These are phyloP conservation scores for Chytriomyces confervae DNA, from an alignment of 192 early-diverging fungal species.

Conservation along the genomic window DNA sequence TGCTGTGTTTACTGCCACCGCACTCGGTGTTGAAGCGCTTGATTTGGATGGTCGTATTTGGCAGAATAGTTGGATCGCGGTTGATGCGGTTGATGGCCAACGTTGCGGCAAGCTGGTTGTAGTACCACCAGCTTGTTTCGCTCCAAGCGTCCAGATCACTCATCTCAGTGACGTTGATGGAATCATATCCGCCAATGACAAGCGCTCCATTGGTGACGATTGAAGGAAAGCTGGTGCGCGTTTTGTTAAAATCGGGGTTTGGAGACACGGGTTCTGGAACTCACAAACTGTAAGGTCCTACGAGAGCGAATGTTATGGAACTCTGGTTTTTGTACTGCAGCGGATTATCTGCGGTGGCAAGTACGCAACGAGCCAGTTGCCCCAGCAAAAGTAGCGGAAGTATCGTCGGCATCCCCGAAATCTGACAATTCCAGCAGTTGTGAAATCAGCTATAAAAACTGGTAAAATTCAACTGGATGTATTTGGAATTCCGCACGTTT, in stretches of 20 bases:
- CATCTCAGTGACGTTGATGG: not conserved
- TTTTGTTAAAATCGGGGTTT: not conserved
- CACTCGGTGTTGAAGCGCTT: conserved; percentile 3
- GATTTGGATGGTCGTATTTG: conserved; percentile 15
- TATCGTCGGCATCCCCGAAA: too few species aligned
- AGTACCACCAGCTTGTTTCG: conserved; percentile 6
- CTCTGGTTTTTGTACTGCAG: conserved; percentile 4
- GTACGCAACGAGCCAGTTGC: not conserved
- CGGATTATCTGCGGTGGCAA: not conserved
- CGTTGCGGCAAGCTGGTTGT: not conserved
- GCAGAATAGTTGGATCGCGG: conserved; percentile 3
- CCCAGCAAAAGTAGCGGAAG: too few species aligned
- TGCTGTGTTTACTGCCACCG: not conserved
- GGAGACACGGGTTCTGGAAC: not conserved
- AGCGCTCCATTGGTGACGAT: not conserved
- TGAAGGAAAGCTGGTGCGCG: not conserved
- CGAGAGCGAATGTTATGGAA: conserved; percentile 12
- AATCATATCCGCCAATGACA: conserved; percentile 3
- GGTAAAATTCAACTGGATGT: too few species aligned
- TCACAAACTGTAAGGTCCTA: conserved; percentile 10
- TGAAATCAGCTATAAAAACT: too few species aligned
- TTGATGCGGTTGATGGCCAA: conserved; percentile 8
- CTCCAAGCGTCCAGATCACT: conserved; percentile 3
- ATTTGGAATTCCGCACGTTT: too few species aligned
- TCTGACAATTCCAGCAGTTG: too few species aligned